Evolutionary conservation across 164 flowering plant genomes (phyloP).

Genomic region (Platanus orientalis): DNA sequence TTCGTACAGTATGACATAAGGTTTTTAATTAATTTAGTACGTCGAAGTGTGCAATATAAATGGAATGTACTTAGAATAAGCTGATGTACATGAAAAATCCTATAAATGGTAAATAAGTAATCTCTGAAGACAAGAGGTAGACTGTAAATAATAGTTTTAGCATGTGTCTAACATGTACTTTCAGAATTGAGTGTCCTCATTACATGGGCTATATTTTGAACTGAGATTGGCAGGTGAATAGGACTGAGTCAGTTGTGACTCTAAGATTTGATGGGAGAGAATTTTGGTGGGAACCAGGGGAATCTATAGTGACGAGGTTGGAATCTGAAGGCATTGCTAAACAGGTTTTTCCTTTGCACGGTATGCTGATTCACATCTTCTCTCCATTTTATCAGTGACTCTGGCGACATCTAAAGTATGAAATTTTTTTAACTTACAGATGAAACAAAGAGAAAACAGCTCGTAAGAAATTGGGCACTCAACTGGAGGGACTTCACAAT

Average conservation of each 20-base stretch:
- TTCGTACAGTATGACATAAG: too few species aligned
- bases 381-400: background rate
- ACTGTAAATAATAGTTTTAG: too few species aligned
- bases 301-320: constrained; percentile 53
- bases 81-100: too few species aligned
- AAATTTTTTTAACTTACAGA: constrained; percentile 31
- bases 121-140: too few species aligned
- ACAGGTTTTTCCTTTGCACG: constrained; percentile 84
- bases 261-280: constrained; percentile 39
- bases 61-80: too few species aligned
- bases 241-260: constrained; percentile 25
- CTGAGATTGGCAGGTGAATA: constrained; percentile 50
- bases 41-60: too few species aligned
- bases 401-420: constrained; percentile 13
- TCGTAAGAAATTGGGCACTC: constrained; percentile 80
- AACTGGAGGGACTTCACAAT: constrained; percentile 67
- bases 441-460: constrained; percentile 72
- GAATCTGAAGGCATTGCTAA: constrained; percentile 62
- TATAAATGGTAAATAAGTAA: too few species aligned
- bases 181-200: too few species aligned
- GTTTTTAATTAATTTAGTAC: too few species aligned
- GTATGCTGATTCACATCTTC: constrained; percentile 37
- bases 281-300: constrained; percentile 60
- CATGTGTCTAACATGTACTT: too few species aligned
- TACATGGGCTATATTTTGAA: background rate